Conservation (phyloP, 2,329 filamentous ascomycete genomes). For the Zasmidium citrigriseum region DNA sequence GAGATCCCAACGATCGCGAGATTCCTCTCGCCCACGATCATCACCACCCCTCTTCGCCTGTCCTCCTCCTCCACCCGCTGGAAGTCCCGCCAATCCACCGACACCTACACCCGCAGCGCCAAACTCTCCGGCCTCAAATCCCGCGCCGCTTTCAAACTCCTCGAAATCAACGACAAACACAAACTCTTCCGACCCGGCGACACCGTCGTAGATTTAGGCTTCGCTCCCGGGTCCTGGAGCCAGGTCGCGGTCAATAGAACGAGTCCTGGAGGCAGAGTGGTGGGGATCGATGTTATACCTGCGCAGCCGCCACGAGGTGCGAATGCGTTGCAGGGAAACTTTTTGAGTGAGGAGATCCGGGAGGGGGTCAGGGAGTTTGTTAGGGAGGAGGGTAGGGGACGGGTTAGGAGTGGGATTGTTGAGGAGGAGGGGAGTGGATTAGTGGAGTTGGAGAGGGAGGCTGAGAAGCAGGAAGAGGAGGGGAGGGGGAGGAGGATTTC, state of each 20-base stretch:
- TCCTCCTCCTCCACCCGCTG: conserved; percentile 71
- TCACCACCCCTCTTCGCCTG: neutral
- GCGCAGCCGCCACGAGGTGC: conserved; percentile 87
- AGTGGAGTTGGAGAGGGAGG: conserved; percentile 62
- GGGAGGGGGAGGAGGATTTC: conserved; percentile 6
- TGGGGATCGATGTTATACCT: conserved; percentile 93
- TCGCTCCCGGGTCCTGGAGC: conserved; percentile 68
- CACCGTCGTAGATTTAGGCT: conserved; percentile 88
- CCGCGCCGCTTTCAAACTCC: conserved; percentile 87
- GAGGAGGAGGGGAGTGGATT: conserved; percentile 56
- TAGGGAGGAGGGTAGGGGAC: conserved; percentile 60
- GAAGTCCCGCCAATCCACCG: conserved; percentile 75
- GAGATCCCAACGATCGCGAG: neutral
- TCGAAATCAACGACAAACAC: conserved; percentile 86
- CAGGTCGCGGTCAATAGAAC: conserved; percentile 82
- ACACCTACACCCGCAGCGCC: conserved; percentile 73
- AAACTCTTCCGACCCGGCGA: conserved; percentile 76
- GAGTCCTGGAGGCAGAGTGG: conserved; percentile 67
- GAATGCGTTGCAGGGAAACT: conserved; percentile 94
- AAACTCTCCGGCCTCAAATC: conserved; percentile 81
- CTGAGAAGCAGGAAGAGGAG: conserved; percentile 26
- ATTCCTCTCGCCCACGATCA: neutral
- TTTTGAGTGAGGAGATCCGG: conserved; percentile 74
- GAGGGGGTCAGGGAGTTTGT: conserved; percentile 77
- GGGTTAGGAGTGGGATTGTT: conserved; percentile 37